phyloP scores from a whole-genome alignment of 2,329 filamentous ascomycete genomes.

The Neonectria ditissima region DNA sequence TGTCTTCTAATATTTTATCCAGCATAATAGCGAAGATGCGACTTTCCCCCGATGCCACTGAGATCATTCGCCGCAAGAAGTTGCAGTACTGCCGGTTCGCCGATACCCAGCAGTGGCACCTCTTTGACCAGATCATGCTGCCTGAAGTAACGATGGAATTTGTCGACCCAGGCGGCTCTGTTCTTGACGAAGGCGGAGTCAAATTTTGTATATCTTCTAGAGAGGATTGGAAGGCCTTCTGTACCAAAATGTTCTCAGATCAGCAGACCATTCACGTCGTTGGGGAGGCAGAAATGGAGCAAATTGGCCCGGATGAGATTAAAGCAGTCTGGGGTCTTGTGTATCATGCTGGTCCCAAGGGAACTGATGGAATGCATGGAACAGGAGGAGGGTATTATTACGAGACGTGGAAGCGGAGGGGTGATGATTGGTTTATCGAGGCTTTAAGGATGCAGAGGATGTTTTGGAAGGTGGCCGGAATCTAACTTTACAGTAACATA shows the following conservation, averaged over 20 bases:
- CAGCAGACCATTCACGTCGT: constrained; percentile 29
- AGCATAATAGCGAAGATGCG: constrained; percentile 6
- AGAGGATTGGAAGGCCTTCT: constrained; percentile 10
- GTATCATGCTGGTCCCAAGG: constrained; percentile 22
- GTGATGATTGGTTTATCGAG: constrained; percentile 31
- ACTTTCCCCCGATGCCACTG: background rate
- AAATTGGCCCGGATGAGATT: constrained; percentile 7
- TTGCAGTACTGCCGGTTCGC: constrained; percentile 30
- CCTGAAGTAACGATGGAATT: constrained; percentile 21
- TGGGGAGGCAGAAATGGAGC: constrained; percentile 25
- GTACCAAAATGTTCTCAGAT: constrained; percentile 16
- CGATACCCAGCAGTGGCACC: constrained; percentile 29
- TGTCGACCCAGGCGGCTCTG: background rate
- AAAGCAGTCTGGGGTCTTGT: constrained; percentile 22
- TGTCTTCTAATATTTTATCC: too few relatives aligned
- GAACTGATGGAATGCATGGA: constrained; percentile 7
- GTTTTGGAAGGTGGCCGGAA: constrained; percentile 27
- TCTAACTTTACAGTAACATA: too few relatives aligned
- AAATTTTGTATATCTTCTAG: constrained; percentile 10
- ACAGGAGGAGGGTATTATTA: constrained; percentile 30
- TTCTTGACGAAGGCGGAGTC: background rate
- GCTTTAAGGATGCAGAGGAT: constrained; percentile 30
- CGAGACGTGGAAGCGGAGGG: constrained; percentile 29
- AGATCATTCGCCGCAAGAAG: constrained; percentile 32
- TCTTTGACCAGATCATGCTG: constrained; percentile 25